Evolutionary conservation across 352 stramenopile genomes (phyloP), one percentile per base, ranked within the genome.

Genomic region (Aphanomyces stellatus): DNA sequence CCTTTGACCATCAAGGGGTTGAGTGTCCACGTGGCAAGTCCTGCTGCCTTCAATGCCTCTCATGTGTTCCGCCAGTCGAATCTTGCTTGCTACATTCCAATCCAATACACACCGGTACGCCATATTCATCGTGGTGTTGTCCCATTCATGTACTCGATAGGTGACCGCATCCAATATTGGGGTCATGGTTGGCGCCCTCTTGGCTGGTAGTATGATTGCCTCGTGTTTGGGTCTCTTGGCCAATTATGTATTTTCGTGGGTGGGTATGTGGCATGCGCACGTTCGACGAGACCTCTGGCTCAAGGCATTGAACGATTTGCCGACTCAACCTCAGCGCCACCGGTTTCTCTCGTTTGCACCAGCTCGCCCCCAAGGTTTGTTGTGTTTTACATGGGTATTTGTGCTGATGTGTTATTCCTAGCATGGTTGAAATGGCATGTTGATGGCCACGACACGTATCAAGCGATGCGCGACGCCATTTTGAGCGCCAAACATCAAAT

Each of bases 381-480:
- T 62, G 13, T 11, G n/a, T 37, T 22, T 22, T n/a, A 22, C 13
- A 17, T 1, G n/a, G n/a, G 19, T 27, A 62, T 51, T 1, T 40
- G 13, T 51, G 35, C 33, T 43, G 53, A 55, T 61, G 10, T 30
- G 27, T 30, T n/a, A 17, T 33, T 42, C 6, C 11, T 65, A 71
- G 57, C 37, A 28, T 64, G 43, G 69, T 73, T 95, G 7, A 88
- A 82, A 28, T 95, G 87, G 87, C 84, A 91, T 70, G 87, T 95
- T 19, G 87, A 95, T 68, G 87, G 76, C 24, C 81, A 95, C 77
- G 82, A 93, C 63, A 92, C 87, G 15, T 95, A 92, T 56, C 78
- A 76, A 53, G 85, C 87, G 10, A 92, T 97, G 76, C 88, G 82
- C 65, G 80, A 92, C 40, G 88, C 88, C n/a, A 88, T 97, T 56